These are phyloP conservation scores for Fusarium sambucinum DNA, from an alignment of 2,329 filamentous ascomycete genomes.

Conservation along the genomic window DNA sequence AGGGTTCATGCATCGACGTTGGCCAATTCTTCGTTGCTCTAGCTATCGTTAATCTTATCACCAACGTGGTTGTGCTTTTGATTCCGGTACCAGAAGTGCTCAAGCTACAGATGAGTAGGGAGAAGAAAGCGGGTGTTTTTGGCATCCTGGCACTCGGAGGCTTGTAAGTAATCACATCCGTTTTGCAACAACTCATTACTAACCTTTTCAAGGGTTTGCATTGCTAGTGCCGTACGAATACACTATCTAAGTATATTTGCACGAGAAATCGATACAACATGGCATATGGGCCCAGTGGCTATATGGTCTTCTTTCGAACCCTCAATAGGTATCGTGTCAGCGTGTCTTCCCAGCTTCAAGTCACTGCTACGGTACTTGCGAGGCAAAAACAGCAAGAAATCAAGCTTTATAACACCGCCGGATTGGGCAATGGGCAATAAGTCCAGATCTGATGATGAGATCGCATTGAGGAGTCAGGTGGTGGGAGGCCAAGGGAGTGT, in stretches of 20 bases:
- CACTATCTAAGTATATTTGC: slow-evolving; percentile 5
- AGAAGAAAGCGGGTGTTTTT: slow-evolving; percentile 24
- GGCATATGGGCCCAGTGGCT: slow-evolving; percentile 21
- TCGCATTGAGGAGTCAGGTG: slow-evolving; percentile 15
- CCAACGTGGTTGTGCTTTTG: slow-evolving; percentile 7
- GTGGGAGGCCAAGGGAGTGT: slow-evolving; percentile 16
- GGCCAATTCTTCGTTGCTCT: slow-evolving; percentile 14
- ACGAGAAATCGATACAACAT: slow-evolving; percentile 8
- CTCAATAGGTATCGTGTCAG: slow-evolving; percentile 23
- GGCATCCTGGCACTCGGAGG: slow-evolving; percentile 21
- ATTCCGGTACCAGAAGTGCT: slow-evolving; percentile 17
- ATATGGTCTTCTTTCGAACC: slow-evolving; percentile 28
- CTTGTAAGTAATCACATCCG: background rate
- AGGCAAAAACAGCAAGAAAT: background rate
- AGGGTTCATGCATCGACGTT: slow-evolving; percentile 20
- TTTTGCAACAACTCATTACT: rapidly evolving
- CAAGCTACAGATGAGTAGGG: slow-evolving; percentile 18
- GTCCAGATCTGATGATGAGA: slow-evolving; percentile 10
- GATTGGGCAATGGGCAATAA: background rate
- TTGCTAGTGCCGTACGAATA: slow-evolving; percentile 18
- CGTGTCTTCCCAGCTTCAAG: slow-evolving; percentile 25
- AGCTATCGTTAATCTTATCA: slow-evolving; percentile 11
- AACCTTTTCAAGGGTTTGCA: slow-evolving; percentile 4
- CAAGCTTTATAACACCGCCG: background rate
- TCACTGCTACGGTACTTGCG: slow-evolving; percentile 1